These are phyloP conservation scores for Actinomucor elegans DNA, from an alignment of 371 early-diverging fungal genomes.

Conservation along the genomic window DNA sequence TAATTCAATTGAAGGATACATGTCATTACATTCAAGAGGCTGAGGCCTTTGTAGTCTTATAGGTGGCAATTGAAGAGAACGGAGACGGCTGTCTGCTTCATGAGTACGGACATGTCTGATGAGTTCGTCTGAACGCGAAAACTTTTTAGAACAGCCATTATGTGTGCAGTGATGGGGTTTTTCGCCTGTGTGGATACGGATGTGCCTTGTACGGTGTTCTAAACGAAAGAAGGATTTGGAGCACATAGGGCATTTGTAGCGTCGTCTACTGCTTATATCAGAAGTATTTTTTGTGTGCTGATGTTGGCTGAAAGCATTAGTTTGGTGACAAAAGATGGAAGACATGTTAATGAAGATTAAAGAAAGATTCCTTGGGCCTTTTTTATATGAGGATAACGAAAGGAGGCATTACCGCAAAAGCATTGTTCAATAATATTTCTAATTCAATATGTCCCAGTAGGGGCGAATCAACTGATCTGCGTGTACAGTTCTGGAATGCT, in stretches of 20 bases:
- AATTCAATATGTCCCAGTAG: too few species aligned
- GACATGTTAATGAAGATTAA: not conserved
- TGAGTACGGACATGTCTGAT: conserved; percentile 62
- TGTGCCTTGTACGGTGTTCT: conserved; percentile 72
- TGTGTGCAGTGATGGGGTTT: conserved; percentile 73
- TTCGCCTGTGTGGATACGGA: conserved; percentile 83
- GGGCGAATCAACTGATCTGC: too few species aligned
- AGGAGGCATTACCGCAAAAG: too few species aligned
- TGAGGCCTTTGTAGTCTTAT: conserved; percentile 8
- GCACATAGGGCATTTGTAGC: conserved; percentile 62
- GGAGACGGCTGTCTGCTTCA: conserved; percentile 2
- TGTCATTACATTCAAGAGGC: conserved; percentile 7
- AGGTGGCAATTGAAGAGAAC: not conserved
- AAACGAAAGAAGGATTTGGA: conserved; percentile 63
- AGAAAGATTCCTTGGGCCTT: too few species aligned
- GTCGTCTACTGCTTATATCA: conserved; percentile 21
- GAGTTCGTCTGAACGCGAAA: conserved; percentile 70
- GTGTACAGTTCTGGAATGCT: too few species aligned
- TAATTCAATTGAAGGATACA: not conserved
- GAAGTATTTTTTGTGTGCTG: not conserved
- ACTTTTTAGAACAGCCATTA: conserved; percentile 68
- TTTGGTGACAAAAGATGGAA: conserved; percentile 5
- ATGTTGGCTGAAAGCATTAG: not conserved
- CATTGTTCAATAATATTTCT: too few species aligned
- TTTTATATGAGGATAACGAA: too few species aligned